Conservation (phyloP, 768 basidiomycete genomes). For the Albatrellus ellisii region DNA sequence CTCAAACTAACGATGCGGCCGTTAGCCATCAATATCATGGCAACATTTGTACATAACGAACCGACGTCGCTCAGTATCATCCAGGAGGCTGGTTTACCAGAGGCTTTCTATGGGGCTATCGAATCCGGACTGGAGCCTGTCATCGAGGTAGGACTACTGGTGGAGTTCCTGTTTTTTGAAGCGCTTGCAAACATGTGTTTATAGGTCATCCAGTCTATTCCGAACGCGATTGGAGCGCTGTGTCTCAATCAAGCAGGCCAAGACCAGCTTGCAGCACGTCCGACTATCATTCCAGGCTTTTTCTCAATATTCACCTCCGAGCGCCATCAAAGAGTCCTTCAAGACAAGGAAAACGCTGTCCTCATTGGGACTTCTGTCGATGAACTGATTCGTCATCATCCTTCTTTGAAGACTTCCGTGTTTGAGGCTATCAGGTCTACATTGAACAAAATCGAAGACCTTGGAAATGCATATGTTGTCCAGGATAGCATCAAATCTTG, state of each 20-base stretch:
- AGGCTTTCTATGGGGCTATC: slow-evolving; percentile 77
- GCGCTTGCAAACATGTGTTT: background rate
- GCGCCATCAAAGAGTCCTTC: slow-evolving; percentile 66
- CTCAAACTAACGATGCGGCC: too few relatives aligned
- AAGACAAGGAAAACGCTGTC: slow-evolving; percentile 88
- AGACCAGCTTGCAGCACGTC: slow-evolving; percentile 61
- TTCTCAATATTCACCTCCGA: slow-evolving; percentile 82
- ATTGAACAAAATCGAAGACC: slow-evolving; percentile 58
- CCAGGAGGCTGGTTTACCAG: slow-evolving; percentile 85
- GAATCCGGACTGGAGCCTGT: slow-evolving; percentile 77
- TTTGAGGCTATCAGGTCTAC: slow-evolving; percentile 66
- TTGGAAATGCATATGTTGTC: slow-evolving; percentile 47
- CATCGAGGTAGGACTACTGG: slow-evolving; percentile 49
- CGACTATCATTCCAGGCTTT: slow-evolving; percentile 73
- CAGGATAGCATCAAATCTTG: slow-evolving; percentile 49
- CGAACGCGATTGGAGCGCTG: slow-evolving; percentile 90
- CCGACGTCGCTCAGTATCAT: slow-evolving; percentile 88
- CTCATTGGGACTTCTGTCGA: slow-evolving; percentile 84
- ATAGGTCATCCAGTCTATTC: slow-evolving; percentile 84
- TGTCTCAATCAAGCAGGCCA: slow-evolving; percentile 90
- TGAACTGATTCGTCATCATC: slow-evolving; percentile 94
- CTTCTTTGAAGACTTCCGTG: slow-evolving; percentile 65
- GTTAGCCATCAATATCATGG: slow-evolving; percentile 86
- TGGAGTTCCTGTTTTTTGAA: background rate
- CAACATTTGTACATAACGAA: slow-evolving; percentile 97